Evolutionary conservation across 805 yeast genomes (phyloP).

Genomic region (Candida ulmi): DNA sequence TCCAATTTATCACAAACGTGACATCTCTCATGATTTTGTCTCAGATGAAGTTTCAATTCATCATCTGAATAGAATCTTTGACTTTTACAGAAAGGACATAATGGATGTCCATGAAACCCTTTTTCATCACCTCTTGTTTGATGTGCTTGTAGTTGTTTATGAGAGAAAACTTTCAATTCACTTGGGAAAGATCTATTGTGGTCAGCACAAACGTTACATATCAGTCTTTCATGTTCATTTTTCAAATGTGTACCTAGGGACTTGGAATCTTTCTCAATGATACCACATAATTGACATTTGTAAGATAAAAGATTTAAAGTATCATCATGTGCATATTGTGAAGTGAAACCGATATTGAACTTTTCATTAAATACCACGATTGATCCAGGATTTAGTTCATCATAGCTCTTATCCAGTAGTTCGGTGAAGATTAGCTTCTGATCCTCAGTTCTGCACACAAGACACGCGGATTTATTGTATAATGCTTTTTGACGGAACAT

Average conservation of each 20-base stretch:
- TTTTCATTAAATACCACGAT: slow-evolving; percentile 35
- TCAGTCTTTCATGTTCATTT: slow-evolving; percentile 51
- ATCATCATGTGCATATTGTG: slow-evolving; percentile 37
- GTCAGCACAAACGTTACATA: slow-evolving; percentile 75
- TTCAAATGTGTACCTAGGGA: slow-evolving; percentile 61
- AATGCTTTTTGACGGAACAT: slow-evolving; percentile 77
- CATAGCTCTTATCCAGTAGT: slow-evolving; percentile 30
- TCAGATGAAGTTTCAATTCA: slow-evolving; percentile 75
- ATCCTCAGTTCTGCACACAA: slow-evolving; percentile 77
- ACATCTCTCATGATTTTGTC: slow-evolving; percentile 84
- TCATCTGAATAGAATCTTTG: slow-evolving; percentile 82
- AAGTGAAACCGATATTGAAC: slow-evolving; percentile 56
- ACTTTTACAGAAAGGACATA: slow-evolving; percentile 73
- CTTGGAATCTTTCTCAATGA: slow-evolving; percentile 43
- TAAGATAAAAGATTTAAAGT: slow-evolving; percentile 48
- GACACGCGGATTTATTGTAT: slow-evolving; percentile 67
- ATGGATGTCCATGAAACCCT: slow-evolving; percentile 88
- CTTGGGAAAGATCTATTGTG: slow-evolving; percentile 71
- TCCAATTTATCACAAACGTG: slow-evolving; percentile 76
- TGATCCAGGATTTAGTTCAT: slow-evolving; percentile 28
- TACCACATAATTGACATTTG: slow-evolving; percentile 41
- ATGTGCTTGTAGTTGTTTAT: slow-evolving; percentile 62
- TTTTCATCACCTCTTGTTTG: slow-evolving; percentile 64
- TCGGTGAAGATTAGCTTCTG: slow-evolving; percentile 53
- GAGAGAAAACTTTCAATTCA: slow-evolving; percentile 61